These are phyloP conservation scores for Aspergillus hortae DNA, from an alignment of 2,329 filamentous ascomycete species.

Conservation along the genomic window DNA sequence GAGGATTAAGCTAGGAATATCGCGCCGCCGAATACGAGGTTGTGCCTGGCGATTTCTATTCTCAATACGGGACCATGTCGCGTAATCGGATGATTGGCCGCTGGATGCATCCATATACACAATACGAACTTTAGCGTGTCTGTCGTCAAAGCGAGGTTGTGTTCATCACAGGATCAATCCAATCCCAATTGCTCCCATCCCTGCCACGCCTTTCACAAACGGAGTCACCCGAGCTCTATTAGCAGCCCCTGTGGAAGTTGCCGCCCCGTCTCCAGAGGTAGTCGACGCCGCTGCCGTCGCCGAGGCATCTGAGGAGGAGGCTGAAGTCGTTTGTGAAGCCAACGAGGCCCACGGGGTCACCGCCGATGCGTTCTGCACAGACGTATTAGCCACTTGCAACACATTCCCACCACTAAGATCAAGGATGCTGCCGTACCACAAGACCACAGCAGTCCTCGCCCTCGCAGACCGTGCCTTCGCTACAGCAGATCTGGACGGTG, in stretches of 20 bases:
- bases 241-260: not conserved
- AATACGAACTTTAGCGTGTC: no score
- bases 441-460: conserved; percentile 5
- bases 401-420: not conserved
- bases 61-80: no score
- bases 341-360: not conserved
- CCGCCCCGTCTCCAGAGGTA: not conserved
- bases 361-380: not conserved
- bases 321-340: not conserved
- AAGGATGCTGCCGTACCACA: conserved; percentile 3
- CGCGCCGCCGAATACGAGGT: not conserved
- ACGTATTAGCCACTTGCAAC: not conserved
- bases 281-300: not conserved
- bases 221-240: not conserved
- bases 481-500: conserved; percentile 2
- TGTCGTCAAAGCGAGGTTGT: not conserved
- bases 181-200: not conserved
- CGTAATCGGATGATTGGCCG: no score
- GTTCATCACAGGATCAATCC: not conserved
- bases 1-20: not conserved
- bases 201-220: not conserved
- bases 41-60: not conserved
- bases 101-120: no score
- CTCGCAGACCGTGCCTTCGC: conserved; percentile 5
- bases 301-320: not conserved